Conservation (phyloP, 257 asterid genomes). For the Henckelia pumila region DNA sequence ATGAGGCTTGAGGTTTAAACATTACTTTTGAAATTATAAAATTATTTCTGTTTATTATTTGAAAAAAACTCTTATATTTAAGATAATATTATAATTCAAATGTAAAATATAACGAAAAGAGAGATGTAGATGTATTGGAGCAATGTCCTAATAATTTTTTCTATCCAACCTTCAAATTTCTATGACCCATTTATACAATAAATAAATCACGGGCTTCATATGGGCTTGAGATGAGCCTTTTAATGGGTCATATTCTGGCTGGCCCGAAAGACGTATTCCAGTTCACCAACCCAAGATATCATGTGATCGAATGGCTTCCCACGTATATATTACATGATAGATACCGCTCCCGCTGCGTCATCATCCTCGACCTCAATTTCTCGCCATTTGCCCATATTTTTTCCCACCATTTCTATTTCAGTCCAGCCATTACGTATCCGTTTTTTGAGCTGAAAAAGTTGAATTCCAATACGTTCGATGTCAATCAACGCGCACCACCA, state of each 20-base stretch:
- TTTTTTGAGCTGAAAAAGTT: constrained; percentile 13
- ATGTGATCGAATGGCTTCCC: constrained; percentile 14
- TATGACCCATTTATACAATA: too few relatives aligned
- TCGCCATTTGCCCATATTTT: constrained; percentile 21
- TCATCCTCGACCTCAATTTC: background rate
- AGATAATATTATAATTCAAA: too few relatives aligned
- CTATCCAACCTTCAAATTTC: too few relatives aligned
- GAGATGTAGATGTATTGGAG: too few relatives aligned
- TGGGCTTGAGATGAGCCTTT: background rate
- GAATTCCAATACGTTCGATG: constrained; percentile 32
- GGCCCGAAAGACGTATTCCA: background rate
- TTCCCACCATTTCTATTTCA: constrained; percentile 30
- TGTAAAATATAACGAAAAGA: too few relatives aligned
- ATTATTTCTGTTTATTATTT: too few relatives aligned
- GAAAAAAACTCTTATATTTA: too few relatives aligned
- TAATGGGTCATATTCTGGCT: background rate
- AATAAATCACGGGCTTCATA: too few relatives aligned
- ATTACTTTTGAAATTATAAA: too few relatives aligned
- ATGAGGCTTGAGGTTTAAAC: too few relatives aligned
- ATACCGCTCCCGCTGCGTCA: background rate
- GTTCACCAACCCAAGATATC: background rate
- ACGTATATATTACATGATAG: constrained; percentile 1
- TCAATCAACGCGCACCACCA: constrained; percentile 57
- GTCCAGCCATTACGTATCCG: background rate
- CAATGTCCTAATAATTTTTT: too few relatives aligned